phyloP scores from a whole-genome alignment of 2,329 filamentous ascomycete species.

The Talaromyces marneffei region DNA sequence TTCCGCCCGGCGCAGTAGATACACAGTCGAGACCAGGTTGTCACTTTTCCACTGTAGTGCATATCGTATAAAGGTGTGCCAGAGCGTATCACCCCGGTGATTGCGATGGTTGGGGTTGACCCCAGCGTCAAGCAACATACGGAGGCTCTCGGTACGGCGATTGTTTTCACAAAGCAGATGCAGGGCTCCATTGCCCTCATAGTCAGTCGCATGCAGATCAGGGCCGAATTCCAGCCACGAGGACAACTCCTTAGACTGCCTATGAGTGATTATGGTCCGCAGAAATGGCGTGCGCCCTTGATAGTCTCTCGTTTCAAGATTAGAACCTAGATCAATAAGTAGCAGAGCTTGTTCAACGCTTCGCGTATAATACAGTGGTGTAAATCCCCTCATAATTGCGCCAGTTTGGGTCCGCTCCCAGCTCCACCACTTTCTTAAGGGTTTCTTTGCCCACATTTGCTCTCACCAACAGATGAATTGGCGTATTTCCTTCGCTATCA shows the following conservation, averaged over 20 bases:
- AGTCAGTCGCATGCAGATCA: constrained; percentile 17
- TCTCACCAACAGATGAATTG: not conserved
- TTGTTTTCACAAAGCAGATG: constrained; percentile 6
- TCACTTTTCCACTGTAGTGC: not conserved
- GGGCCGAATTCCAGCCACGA: constrained; percentile 15
- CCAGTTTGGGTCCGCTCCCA: constrained; percentile 4
- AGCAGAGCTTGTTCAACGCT: not conserved
- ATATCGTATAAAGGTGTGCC: constrained; percentile 12
- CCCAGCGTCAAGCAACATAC: constrained; percentile 16
- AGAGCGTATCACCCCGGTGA: constrained; percentile 16
- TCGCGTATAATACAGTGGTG: not conserved
- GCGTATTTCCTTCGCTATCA: constrained; percentile 1
- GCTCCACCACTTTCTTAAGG: not conserved
- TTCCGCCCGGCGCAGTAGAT: constrained; percentile 2
- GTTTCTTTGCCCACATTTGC: not conserved
- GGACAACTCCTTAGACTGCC: constrained; percentile 1
- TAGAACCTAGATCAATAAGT: constrained; percentile 14
- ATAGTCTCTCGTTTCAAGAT: constrained; percentile 18
- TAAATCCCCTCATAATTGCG: not conserved
- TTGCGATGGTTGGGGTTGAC: constrained; percentile 15
- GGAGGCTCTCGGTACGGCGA: not conserved
- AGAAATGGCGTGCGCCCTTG: constrained; percentile 15
- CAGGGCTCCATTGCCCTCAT: constrained; percentile 17
- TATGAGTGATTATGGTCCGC: not conserved
- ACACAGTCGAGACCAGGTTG: not conserved